These are phyloP conservation scores for Musa schizocarpa DNA, from an alignment of 176 grass and related monocot genomes.

Conservation along the genomic window DNA sequence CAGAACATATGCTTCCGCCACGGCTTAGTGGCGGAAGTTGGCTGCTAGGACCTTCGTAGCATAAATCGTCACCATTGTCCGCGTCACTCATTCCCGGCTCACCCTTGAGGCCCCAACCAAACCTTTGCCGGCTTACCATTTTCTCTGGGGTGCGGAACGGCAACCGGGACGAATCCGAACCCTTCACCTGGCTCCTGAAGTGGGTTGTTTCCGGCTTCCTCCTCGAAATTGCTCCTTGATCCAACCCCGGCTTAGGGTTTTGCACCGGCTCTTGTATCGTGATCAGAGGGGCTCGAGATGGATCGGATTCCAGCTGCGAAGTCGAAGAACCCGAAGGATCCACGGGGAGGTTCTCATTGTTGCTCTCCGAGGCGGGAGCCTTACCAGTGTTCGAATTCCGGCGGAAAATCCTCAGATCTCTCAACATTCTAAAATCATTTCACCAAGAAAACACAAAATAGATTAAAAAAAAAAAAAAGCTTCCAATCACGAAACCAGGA, in stretches of 20 bases:
- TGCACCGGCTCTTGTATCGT: slow-evolving; percentile 24
- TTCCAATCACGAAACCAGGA: not conserved
- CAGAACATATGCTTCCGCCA: not conserved
- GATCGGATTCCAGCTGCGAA: slow-evolving; percentile 23
- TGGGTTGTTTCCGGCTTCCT: slow-evolving; percentile 64
- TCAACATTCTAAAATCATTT: slow-evolving; percentile 35
- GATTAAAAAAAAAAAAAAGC: not conserved
- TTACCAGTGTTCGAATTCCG: slow-evolving; percentile 23
- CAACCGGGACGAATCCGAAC: slow-evolving; percentile 8
- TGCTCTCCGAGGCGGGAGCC: slow-evolving; percentile 31
- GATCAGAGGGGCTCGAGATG: slow-evolving; percentile 25
- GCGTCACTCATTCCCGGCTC: not conserved
- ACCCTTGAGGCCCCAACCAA: slow-evolving; percentile 46
- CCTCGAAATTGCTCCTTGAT: slow-evolving; percentile 28
- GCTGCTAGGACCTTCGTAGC: slow-evolving; percentile 11
- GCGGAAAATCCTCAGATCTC: slow-evolving; percentile 38
- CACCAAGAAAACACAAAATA: not conserved
- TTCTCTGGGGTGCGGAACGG: slow-evolving; percentile 81
- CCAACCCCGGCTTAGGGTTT: slow-evolving; percentile 8
- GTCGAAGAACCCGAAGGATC: slow-evolving; percentile 19
- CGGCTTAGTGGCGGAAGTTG: slow-evolving; percentile 31
- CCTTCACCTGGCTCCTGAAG: slow-evolving; percentile 29
- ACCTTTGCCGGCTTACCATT: slow-evolving; percentile 31
- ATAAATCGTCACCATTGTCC: slow-evolving; percentile 28
- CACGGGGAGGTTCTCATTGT: slow-evolving; percentile 46